phyloP scores from a whole-genome alignment of 164 flowering plant species.

The Berberis vulgaris region DNA sequence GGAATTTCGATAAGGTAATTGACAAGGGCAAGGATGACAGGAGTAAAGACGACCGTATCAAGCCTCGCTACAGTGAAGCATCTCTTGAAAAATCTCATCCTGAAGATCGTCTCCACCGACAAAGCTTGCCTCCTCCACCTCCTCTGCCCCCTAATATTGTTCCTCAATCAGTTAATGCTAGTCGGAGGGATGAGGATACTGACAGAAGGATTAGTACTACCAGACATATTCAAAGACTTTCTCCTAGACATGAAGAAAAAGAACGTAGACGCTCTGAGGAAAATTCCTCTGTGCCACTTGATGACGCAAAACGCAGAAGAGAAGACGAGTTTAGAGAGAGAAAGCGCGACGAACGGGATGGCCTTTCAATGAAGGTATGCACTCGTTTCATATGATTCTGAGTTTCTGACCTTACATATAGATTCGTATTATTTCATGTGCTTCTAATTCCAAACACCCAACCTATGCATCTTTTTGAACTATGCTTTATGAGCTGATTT shows the following conservation, averaged over 20 bases:
- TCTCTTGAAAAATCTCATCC: no score
- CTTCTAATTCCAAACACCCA: no score
- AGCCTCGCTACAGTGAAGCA: constrained; percentile 18
- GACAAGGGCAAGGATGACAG: constrained; percentile 64
- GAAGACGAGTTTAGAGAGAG: constrained; percentile 90
- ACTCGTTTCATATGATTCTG: no score
- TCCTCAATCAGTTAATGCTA: constrained; percentile 64
- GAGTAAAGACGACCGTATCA: constrained; percentile 63
- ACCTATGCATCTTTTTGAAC: no score
- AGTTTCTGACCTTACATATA: no score
- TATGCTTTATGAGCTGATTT: no score
- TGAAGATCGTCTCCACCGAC: constrained; percentile 32
- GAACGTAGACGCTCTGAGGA: constrained; percentile 92
- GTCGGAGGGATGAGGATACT: constrained; percentile 78
- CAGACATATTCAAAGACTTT: constrained; percentile 74
- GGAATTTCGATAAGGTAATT: constrained; percentile 40
- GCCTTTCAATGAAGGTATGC: constrained; percentile 52
- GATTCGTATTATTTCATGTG: no score
- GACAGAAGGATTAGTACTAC: constrained; percentile 68
- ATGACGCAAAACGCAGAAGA: constrained; percentile 80
- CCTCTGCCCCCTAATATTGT: constrained; percentile 77
- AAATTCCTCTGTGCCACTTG: constrained; percentile 42
- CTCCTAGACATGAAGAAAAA: constrained; percentile 93
- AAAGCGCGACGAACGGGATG: constrained; percentile 86
- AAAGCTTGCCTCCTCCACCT: constrained; percentile 96